These are phyloP conservation scores for Fusarium lateritium DNA, from an alignment of 2,329 filamentous ascomycete genomes.

Conservation along the genomic window DNA sequence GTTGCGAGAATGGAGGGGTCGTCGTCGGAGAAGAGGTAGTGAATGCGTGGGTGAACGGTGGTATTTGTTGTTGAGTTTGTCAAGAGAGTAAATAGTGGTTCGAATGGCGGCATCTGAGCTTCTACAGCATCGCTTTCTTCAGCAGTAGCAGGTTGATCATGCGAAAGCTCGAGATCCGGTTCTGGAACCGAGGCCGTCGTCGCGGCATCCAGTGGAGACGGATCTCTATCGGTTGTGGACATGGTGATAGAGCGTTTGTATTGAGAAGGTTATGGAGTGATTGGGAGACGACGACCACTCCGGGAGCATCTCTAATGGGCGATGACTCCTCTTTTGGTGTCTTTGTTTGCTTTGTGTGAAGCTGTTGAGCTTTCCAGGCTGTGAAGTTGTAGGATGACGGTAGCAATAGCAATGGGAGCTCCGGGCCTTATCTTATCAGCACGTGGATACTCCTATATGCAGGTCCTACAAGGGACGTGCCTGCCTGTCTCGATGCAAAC, in stretches of 20 bases:
- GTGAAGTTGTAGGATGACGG: slow-evolving; percentile 42
- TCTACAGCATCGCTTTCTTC: slow-evolving; percentile 32
- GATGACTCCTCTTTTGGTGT: slow-evolving; percentile 11
- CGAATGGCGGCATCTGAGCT: slow-evolving; percentile 65
- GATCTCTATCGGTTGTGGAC: slow-evolving; percentile 46
- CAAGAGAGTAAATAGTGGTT: slow-evolving; percentile 88
- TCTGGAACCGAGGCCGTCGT: slow-evolving; percentile 30
- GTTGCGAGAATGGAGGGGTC: slow-evolving; percentile 83
- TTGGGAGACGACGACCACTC: slow-evolving; percentile 34
- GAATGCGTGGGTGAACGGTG: slow-evolving; percentile 86
- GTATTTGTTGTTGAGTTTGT: slow-evolving; percentile 81
- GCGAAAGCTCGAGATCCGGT: slow-evolving; percentile 32
- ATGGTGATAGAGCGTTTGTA: slow-evolving; percentile 31
- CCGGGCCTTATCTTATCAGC: slow-evolving; percentile 52
- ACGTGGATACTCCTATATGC: slow-evolving; percentile 42
- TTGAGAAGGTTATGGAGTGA: slow-evolving; percentile 20
- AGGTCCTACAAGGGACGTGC: background rate
- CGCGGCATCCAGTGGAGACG: slow-evolving; percentile 39
- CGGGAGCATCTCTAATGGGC: slow-evolving; percentile 41
- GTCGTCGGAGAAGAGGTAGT: slow-evolving; percentile 95
- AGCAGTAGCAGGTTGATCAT: slow-evolving; percentile 23
- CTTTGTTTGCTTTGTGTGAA: slow-evolving; percentile 16
- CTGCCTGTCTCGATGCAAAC: background rate
- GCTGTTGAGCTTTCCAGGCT: slow-evolving; percentile 21
- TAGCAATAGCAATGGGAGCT: slow-evolving; percentile 28